phyloP scores from a whole-genome alignment of 139 green algal species.

The Chlamydomonas urium region DNA sequence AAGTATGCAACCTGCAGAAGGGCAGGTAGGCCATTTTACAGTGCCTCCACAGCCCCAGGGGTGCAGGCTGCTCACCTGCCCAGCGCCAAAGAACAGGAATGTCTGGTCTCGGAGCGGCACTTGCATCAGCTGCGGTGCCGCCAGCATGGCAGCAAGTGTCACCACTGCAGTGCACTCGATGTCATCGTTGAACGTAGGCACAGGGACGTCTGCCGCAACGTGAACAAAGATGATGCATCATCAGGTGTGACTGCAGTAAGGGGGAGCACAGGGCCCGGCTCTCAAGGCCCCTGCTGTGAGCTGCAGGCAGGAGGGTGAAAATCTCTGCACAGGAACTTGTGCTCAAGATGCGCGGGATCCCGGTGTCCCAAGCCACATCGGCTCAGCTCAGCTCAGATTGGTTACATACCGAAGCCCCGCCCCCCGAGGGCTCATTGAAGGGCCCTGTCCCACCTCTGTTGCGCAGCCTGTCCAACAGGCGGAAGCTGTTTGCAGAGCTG shows the following conservation, averaged over 20 bases:
- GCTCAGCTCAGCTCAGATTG: too few relatives aligned
- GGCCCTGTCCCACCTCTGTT: neutral
- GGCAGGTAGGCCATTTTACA: too few relatives aligned
- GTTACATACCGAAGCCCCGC: too few relatives aligned
- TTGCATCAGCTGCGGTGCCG: constrained; percentile 27
- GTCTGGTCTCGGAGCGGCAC: constrained; percentile 50
- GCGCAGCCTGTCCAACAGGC: constrained; percentile 51
- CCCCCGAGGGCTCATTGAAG: too few relatives aligned
- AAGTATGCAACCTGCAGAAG: too few relatives aligned
- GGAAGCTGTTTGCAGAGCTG: constrained; percentile 27
- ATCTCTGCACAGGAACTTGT: too few relatives aligned
- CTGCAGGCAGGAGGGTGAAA: too few relatives aligned
- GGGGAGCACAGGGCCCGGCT: constrained; percentile 12
- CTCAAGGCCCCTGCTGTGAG: constrained; percentile 89
- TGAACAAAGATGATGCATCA: neutral
- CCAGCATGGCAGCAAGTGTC: constrained; percentile 71
- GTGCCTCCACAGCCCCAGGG: neutral
- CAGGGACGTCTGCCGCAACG: neutral
- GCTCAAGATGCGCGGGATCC: too few relatives aligned
- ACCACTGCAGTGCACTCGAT: constrained; percentile 83
- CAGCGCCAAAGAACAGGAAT: constrained; percentile 70
- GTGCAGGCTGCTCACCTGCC: neutral
- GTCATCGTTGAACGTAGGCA: constrained; percentile 85
- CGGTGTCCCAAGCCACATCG: too few relatives aligned
- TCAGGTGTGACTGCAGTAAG: constrained; percentile 8